Conservation (phyloP, 2,329 filamentous ascomycete genomes). For the Pleomassaria siparia region DNA sequence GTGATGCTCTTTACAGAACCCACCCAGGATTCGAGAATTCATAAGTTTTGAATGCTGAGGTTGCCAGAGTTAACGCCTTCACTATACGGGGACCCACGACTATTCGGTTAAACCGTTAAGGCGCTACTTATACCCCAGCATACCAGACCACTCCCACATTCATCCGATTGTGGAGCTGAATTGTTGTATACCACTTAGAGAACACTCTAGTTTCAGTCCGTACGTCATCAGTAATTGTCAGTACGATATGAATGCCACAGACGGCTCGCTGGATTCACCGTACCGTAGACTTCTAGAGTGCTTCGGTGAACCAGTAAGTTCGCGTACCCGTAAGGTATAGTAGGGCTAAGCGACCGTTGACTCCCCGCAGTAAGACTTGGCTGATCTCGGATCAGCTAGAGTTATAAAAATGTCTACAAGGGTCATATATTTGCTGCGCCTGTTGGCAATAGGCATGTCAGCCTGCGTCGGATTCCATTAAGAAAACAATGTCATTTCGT, state of each 20-base stretch:
- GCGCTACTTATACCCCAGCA: no score
- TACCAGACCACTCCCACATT: no score
- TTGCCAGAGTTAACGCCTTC: no score
- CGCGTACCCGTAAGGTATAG: neutral
- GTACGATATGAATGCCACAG: neutral
- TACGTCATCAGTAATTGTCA: constrained; percentile 1
- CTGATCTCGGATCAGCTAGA: neutral
- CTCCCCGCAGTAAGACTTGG: neutral
- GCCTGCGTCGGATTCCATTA: neutral
- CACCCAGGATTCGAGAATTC: no score
- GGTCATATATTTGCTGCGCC: neutral
- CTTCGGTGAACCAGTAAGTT: neutral
- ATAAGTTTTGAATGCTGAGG: no score
- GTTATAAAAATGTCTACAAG: neutral
- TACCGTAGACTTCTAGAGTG: neutral
- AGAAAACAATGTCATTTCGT: neutral
- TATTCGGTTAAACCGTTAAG: no score
- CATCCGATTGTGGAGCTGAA: no score
- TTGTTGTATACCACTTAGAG: no score
- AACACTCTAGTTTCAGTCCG: no score
- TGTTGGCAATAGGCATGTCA: neutral
- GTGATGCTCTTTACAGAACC: no score
- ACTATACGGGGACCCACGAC: no score
- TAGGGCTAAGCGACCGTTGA: constrained; percentile 4
- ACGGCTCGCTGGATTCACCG: neutral